Evolutionary conservation across 2,329 filamentous ascomycete genomes (phyloP), one percentile per base, ranked within the genome.

Genomic region (Penicillium digitatum): DNA sequence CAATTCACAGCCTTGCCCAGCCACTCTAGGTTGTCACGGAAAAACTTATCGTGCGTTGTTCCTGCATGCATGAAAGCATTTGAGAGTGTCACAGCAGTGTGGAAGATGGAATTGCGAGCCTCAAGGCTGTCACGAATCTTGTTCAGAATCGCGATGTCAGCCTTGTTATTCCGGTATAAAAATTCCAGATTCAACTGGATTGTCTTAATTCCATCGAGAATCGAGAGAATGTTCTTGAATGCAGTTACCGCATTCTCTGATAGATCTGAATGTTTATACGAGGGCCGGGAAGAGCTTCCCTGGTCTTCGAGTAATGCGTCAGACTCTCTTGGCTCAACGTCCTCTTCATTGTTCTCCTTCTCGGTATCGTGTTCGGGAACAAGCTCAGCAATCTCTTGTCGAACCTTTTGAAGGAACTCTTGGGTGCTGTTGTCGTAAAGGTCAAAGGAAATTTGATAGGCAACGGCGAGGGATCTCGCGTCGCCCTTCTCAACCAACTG

Each of bases 41-140:
- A 97, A 78, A 99, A 99, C 69, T 93, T 95, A 76, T 99, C 94
- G 66, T 96, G 94, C 0, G 93, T 96, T 0, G 94, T 99, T 56
- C 94, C 95, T 51, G 95, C 92, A 72, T 99, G 95, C 94, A 99
- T 99, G 73, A 99, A 97, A 11, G 92, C 94, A 68, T 97, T 97
- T 69, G 93, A 94, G 68, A 99, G 94, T 0, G 94, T 97, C 53
- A 99, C 90, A 4, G 92, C 91, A 1, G 91, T 95, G 74, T 99
- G 94, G 82, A 97, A 97, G 64, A 99, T 99, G 31, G 93, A 97
- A 76, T 96, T 97, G 50, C 95, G 85, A 34, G 92, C 91, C 71
- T 99, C 94, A 16, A 99, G 79, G 65, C 92, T 96, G 72, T 99
- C 94, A 48, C 93, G 88, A 42, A 99, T 87, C 78, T 96, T 96